A percentile compares a stretch with the other conserved stretches of the same genome.
Evolutionary conservation across 2,329 filamentous ascomycete species (phyloP).

Genomic region (Botryotinia globosa): DNA sequence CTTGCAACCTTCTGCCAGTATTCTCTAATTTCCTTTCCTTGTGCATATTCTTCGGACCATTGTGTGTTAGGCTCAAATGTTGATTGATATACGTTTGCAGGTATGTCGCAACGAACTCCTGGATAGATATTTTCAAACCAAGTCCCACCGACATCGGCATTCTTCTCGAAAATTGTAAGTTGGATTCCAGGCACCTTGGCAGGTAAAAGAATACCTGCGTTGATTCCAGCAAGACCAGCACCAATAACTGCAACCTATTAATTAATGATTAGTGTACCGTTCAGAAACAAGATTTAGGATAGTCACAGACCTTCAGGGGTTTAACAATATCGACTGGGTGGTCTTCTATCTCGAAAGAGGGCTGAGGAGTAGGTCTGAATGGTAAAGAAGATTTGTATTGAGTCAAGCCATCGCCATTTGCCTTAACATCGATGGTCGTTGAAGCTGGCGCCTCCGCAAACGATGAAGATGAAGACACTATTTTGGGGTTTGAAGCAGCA

Average conservation of each 20-base stretch:
- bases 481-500: background rate
- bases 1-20: constrained; percentile 63
- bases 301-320: constrained; percentile 8
- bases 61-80: constrained; percentile 62
- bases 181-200: constrained; percentile 61
- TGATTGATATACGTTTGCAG: constrained; percentile 53
- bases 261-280: background rate
- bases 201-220: constrained; percentile 63
- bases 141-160: constrained; percentile 44
- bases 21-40: constrained; percentile 62
- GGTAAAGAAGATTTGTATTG: background rate
- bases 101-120: constrained; percentile 30
- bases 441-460: background rate
- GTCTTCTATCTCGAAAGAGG: constrained; percentile 21
- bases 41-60: constrained; percentile 67
- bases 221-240: constrained; percentile 61
- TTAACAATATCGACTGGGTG: constrained; percentile 18
- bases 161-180: constrained; percentile 51
- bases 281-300: background rate
- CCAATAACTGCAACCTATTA: constrained; percentile 49
- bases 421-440: background rate
- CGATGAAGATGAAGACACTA: background rate
- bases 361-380: constrained; percentile 13
- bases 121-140: constrained; percentile 51
- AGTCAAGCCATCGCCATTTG: background rate